phyloP scores from a whole-genome alignment of 192 early-diverging fungal species.

The Mortierella claussenii region DNA sequence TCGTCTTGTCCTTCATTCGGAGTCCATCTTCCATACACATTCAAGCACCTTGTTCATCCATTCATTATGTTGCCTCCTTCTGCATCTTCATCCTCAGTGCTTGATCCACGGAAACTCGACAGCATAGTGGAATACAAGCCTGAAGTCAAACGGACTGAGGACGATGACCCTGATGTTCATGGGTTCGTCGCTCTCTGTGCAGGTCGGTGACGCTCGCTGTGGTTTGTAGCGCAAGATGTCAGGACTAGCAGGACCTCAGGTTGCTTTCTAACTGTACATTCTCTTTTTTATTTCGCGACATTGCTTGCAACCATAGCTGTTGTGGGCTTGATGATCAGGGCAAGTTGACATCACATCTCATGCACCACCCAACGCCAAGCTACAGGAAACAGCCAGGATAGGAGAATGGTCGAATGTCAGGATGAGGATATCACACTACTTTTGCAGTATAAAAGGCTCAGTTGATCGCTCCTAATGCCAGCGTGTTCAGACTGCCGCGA shows the following conservation, averaged over 20 bases:
- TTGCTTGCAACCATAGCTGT: too few species aligned
- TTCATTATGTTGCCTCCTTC: neutral
- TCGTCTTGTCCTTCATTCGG: neutral
- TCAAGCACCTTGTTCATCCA: neutral
- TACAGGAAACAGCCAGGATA: too few species aligned
- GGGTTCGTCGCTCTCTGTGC: slow-evolving; percentile 38
- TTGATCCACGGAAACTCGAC: slow-evolving; percentile 35
- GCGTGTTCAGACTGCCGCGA: too few species aligned
- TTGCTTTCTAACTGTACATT: neutral
- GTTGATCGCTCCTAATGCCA: too few species aligned
- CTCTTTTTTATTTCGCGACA: neutral
- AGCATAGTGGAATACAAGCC: slow-evolving; percentile 50
- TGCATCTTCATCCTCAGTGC: neutral
- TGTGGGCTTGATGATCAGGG: slow-evolving; percentile 33
- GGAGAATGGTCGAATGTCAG: too few species aligned
- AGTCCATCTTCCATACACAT: neutral
- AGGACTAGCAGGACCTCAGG: neutral
- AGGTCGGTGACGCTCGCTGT: slow-evolving; percentile 4
- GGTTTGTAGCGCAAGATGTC: neutral
- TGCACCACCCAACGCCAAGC: too few species aligned
- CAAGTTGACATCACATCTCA: too few species aligned
- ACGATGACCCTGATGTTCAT: slow-evolving; percentile 48
- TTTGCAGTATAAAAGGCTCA: too few species aligned
- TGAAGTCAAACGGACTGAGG: slow-evolving; percentile 47
- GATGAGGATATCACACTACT: too few species aligned